Evolutionary conservation across 2,329 filamentous ascomycete species (phyloP), one percentile per base, ranked within the genome.

Genomic region (Cryphonectria parasitica): DNA sequence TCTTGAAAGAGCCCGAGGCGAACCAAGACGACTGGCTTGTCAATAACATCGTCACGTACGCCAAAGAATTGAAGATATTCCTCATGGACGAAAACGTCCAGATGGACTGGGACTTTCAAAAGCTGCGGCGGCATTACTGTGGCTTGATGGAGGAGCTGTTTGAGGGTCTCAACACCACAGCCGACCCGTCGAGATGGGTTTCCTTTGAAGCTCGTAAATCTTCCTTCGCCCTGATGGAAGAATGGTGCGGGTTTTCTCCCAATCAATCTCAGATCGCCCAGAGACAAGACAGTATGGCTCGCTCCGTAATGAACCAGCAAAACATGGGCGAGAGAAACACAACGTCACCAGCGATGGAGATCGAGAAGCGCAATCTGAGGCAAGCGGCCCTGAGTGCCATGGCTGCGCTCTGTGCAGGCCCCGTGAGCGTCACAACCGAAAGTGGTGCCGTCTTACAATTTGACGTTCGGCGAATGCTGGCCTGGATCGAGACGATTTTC

Each of bases 181-280:
- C 90, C 72, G 93, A 98, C 72, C 92, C 94, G 1, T 91, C 93
- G 5, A 88, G 94, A 43, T 99, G 96, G 95, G 96, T 99, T 89
- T 95, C 96, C 0, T 99, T 99, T 77, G 96, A 99, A 79, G 93
- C 95, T 17, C 88, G 97, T 56, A 97, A 98, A 78, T 98, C 96
- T 6, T 92, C 95, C 0, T 99, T 99, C 78, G 91, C 95, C 0
- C 83, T 99, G 64, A 98, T 99, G 95, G 96, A 99, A 80, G 95
- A 98, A 74, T 99, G 97, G 97, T 99, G 96, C 78, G 96, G 96
- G 2, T 98, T 97, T 79, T 97, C 95, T 10, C 94, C 95, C 0
- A 97, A 98, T 74, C 94, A 97, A 78, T 86, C 83, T 19, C 92
- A 97, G 74, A 92, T 97, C 56, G 89, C 91, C 6, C 90, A 91